A percentile compares a stretch with the other conserved stretches of the same genome.
Evolutionary conservation across 768 basidiomycete species (phyloP).

Genomic region (Filobasidium floriforme): DNA sequence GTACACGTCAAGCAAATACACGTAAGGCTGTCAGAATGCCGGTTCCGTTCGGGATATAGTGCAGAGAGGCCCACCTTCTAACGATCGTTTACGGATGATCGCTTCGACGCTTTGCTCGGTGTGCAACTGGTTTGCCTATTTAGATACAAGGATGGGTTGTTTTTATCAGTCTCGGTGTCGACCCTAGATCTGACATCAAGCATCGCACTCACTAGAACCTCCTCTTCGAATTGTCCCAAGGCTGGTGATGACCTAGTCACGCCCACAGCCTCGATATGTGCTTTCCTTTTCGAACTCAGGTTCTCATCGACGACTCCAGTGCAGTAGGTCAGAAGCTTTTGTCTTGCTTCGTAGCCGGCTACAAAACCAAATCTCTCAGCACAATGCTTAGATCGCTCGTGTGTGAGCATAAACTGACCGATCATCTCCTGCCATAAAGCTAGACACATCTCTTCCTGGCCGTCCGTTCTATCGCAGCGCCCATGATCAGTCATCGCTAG

Average conservation of each 20-base stretch:
- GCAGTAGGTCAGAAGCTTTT: slow-evolving; percentile 39
- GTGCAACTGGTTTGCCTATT: slow-evolving; percentile 34
- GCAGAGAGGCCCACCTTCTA: slow-evolving; percentile 34
- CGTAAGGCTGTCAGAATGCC: too few species aligned
- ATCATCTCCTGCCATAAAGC: slow-evolving; percentile 43
- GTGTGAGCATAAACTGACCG: slow-evolving; percentile 28
- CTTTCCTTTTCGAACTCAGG: slow-evolving; percentile 19
- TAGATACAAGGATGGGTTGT: neutral
- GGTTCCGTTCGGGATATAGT: neutral
- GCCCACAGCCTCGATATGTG: slow-evolving; percentile 23
- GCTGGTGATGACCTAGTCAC: slow-evolving; percentile 27
- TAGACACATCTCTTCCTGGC: slow-evolving; percentile 37
- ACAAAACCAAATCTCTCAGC: slow-evolving; percentile 3
- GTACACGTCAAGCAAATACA: neutral
- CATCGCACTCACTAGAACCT: slow-evolving; percentile 32
- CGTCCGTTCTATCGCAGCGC: slow-evolving; percentile 18
- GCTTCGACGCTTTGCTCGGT: slow-evolving; percentile 42
- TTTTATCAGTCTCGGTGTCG: neutral
- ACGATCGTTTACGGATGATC: slow-evolving; percentile 40
- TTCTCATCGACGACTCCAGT: slow-evolving; percentile 29
- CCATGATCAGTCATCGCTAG: neutral
- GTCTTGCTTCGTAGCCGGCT: slow-evolving; percentile 44
- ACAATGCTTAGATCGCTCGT: neutral
- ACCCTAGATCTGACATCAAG: too few species aligned
- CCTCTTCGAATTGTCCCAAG: slow-evolving; percentile 30